Percentiles rank a stretch among this genome's conserved stretches.
These are phyloP conservation scores for Starmerella apicola DNA, from an alignment of 805 yeast species.

Conservation along the genomic window DNA sequence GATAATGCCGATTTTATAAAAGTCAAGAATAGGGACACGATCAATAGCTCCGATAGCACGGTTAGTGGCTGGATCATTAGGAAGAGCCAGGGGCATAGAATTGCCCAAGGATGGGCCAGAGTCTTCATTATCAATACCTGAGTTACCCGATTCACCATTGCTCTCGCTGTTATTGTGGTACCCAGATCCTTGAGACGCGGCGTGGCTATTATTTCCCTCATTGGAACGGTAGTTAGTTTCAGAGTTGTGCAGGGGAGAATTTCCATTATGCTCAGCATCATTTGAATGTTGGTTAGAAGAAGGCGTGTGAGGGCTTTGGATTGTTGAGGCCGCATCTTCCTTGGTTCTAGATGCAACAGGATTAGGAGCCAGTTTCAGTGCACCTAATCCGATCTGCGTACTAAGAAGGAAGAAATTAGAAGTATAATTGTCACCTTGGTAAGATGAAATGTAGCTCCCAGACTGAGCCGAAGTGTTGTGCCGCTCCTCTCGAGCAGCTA, in stretches of 20 bases:
- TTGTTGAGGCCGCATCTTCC: neutral
- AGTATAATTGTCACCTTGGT: conserved; percentile 8
- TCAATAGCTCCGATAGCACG: conserved; percentile 56
- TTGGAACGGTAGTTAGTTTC: neutral
- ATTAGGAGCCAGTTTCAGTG: conserved; percentile 2
- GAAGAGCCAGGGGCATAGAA: conserved; percentile 31
- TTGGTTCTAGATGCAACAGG: neutral
- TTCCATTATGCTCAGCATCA: neutral
- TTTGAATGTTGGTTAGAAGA: neutral
- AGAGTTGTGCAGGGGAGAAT: too few relatives aligned
- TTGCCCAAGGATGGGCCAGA: neutral
- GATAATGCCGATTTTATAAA: conserved; percentile 65
- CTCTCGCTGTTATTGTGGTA: neutral
- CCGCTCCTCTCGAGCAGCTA: neutral
- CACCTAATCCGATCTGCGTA: conserved; percentile 13
- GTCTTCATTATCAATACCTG: too few relatives aligned
- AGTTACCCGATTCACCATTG: neutral
- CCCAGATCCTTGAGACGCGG: neutral
- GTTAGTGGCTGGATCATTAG: conserved; percentile 35
- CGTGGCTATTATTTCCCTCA: neutral
- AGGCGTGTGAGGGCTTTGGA: neutral
- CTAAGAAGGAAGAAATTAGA: conserved; percentile 13
- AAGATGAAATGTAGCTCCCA: too few relatives aligned
- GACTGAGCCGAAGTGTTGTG: neutral
- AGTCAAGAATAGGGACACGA: conserved; percentile 62